These are phyloP conservation scores for Desmodesmus armatus DNA, from an alignment of 139 green algal genomes.

Conservation along the genomic window DNA sequence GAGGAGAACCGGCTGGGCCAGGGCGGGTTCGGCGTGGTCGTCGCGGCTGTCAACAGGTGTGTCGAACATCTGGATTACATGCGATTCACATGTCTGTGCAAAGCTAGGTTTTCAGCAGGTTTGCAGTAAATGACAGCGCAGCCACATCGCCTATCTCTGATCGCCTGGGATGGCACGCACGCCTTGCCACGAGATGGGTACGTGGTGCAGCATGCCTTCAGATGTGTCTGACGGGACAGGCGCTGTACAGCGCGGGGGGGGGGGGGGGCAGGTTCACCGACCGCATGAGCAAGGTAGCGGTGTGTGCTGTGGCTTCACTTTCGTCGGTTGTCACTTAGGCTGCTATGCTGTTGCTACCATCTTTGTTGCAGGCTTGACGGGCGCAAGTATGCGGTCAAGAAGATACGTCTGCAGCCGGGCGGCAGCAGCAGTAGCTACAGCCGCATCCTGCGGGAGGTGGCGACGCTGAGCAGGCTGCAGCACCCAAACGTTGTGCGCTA, in stretches of 20 bases:
- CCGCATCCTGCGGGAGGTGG: constrained; percentile 91
- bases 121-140: not conserved
- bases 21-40: constrained; percentile 90
- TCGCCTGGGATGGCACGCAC: too few species aligned
- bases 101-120: too few species aligned
- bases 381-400: constrained; percentile 94
- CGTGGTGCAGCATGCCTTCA: too few species aligned
- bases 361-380: constrained; percentile 54
- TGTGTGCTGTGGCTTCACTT: too few species aligned
- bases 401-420: constrained; percentile 77
- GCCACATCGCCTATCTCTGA: too few species aligned
- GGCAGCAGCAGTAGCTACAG: constrained; percentile 53
- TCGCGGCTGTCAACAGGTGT: constrained; percentile 85
- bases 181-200: too few species aligned
- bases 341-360: not conserved
- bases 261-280: too few species aligned
- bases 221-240: too few species aligned
- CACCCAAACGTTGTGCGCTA: constrained; percentile 94
- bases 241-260: too few species aligned
- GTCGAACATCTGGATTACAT: not conserved
- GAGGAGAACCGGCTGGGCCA: constrained; percentile 83
- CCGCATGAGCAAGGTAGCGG: too few species aligned
- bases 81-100: too few species aligned
- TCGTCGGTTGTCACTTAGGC: too few species aligned
- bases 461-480: constrained; percentile 90